Evolutionary conservation across 1,284 basidiomycete genomes (phyloP).

Genomic region (Melampsora larici-populina): DNA sequence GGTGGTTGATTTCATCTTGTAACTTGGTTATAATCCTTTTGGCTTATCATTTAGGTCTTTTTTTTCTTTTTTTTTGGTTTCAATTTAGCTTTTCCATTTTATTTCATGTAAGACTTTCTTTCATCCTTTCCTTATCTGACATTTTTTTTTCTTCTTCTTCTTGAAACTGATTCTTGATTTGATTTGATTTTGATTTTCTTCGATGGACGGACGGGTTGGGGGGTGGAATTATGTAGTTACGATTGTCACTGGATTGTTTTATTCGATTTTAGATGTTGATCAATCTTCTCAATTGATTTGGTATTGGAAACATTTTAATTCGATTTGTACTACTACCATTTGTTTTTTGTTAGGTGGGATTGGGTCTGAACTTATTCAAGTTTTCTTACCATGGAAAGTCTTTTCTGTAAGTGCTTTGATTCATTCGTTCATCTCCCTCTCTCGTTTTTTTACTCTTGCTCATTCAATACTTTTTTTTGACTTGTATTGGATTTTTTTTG

Average conservation of each 20-base stretch:
- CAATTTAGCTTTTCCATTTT: conserved; percentile 41
- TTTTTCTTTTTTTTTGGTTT: not conserved
- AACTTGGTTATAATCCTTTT: not conserved
- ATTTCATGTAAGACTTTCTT: conserved; percentile 28
- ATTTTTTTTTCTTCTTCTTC: not conserved
- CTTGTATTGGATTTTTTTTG: not conserved
- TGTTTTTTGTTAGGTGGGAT: conserved; percentile 39
- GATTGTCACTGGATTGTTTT: conserved; percentile 27
- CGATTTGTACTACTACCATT: conserved; percentile 21
- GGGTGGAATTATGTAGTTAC: too few species aligned
- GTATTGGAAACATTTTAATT: conserved; percentile 42
- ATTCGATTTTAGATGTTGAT: conserved; percentile 37
- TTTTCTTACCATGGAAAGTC: conserved; percentile 36
- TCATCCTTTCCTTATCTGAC: not conserved
- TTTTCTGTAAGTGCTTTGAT: conserved; percentile 32
- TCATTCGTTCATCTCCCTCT: too few species aligned
- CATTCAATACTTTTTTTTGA: not conserved
- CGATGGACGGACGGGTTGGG: too few species aligned
- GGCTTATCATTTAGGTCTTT: not conserved
- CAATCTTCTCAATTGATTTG: conserved; percentile 33
- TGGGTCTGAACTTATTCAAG: conserved; percentile 30
- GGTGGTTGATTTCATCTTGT: too few species aligned
- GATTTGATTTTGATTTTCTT: not conserved
- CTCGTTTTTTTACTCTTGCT: not conserved
- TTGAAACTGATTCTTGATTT: not conserved